Base-by-base conservation (phyloP, 768 basidiomycete species). In the Trametes sanguinea region DNA sequence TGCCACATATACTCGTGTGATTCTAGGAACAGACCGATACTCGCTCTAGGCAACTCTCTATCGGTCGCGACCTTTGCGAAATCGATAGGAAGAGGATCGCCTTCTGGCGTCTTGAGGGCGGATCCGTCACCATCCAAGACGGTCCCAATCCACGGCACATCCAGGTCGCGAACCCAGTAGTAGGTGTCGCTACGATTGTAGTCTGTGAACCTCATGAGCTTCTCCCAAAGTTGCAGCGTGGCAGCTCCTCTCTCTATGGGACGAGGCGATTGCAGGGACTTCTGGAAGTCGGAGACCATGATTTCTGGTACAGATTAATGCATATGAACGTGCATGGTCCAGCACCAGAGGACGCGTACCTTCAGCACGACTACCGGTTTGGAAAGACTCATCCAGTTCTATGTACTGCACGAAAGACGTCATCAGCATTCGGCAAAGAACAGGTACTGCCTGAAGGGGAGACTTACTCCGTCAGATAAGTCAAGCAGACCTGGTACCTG, bases 141-240 rank as follows among this genome's bases (percentile, higher is more conserved):
- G 17, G 14, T 45, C 2, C 57, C 57, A 8, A 59, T 32, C 57
- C 57, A 59, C 2, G 57, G 42, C 2, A 59, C 4, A 0, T 59
- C 42, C 30, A 44, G 40, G 27, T 30, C 40, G n/a, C 9, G 8
- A 29, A 37, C 40, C 13, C 29, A 59, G 42, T 2, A 17, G 17
- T 6, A 22, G 30, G 22, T 6, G 4, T 44, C 42, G 11, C n/a
- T 30, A 17, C 57, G 50, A 9, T 51, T 22, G n/a, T 51, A 51
- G 33, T 52, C 42, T 1, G 37, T n/a, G 42, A 52, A 59, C 30
- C 44, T 30, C 42, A 44, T 43, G 29, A 59, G 14, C 42, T n/a
- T 43, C 11, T 59, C 57, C 57, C 57, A 59, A 0, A 59, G 9
- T 11, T 43, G 50, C 39, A 59, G 37, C 6, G 51, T n/a, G 2